These are phyloP conservation scores for Eucalyptus pumila DNA, from an alignment of 345 rosid species.

Conservation along the genomic window DNA sequence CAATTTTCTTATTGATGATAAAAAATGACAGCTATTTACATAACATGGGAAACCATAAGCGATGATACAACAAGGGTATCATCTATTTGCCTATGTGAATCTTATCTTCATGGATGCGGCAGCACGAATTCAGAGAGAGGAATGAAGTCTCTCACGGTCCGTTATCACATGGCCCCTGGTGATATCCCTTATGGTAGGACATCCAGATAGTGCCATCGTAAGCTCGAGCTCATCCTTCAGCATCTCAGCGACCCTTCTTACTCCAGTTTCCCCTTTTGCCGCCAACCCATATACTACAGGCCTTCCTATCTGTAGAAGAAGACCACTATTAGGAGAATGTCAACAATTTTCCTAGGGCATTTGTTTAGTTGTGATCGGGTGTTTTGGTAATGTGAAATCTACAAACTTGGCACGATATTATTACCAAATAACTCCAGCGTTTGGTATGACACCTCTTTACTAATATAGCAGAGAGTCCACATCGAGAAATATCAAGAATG, in stretches of 20 bases:
- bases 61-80: not conserved
- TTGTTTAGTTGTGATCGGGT: not conserved
- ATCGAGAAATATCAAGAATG: not conserved
- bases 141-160: conserved; percentile 22
- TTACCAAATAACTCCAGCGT: not conserved
- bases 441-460: not conserved
- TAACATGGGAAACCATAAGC: not conserved
- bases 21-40: not conserved
- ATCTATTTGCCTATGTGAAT: not conserved
- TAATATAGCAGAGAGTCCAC: not conserved
- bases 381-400: not conserved
- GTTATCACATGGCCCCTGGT: conserved; percentile 52
- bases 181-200: conserved; percentile 44
- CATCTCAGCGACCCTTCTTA: conserved; percentile 47
- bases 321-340: not conserved
- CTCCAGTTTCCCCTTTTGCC: conserved; percentile 69
- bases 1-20: not conserved
- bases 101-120: not conserved
- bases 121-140: conserved; percentile 18
- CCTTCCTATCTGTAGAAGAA: conserved; percentile 66
- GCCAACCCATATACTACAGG: conserved; percentile 69
- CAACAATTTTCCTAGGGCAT: not conserved
- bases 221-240: conserved; percentile 67
- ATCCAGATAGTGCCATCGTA: conserved; percentile 76
- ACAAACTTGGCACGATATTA: not conserved